Base-by-base conservation (phyloP, 257 asterid genomes). In the Cinchona pubescens region DNA sequence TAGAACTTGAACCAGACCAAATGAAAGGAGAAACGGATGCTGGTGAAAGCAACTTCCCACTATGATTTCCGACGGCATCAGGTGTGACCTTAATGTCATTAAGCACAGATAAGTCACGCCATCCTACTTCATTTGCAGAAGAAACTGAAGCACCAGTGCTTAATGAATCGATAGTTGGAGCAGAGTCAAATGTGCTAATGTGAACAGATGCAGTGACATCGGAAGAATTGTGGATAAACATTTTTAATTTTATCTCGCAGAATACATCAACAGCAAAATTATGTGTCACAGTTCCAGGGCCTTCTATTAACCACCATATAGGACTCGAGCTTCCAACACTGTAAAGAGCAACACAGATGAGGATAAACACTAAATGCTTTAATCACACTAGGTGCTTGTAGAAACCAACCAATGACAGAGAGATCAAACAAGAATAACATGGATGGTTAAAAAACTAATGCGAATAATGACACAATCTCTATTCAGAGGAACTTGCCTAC, bases 1-100 rank as follows among this genome's bases (percentile, higher is more conserved):
- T 88, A 40, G 97, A 91, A 76, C 90, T 88, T 59, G 96, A 82
- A 34, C 91, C 96, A 3, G 96, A 91, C 99, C 99, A 95, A 37
- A 95, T 82, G 87, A 88, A 88, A 29, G 98, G 89, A 2, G 94
- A 59, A 65, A 87, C 81, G 4, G 89, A 67, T 71, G 76, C 93
- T 0, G 84, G 71, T n/a, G 86, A 67, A 16, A 60, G 74, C 63
- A 88, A 67, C 82, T 87, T 87, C 62, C 77, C 83, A 1, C 38
- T 76, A 76, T 84, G 88, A 73, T 68, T 34, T 67, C 84, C 89
- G 35, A 10, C 56, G 35, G 67, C 63, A 68, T 92, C 96, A 35
- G 97, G 34, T 46, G 96, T 76, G 71, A 77, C 80, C 79, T 89
- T 88, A 60, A 69, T 21, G 73, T 94, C 97, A 30, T 53, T 85